Base-by-base conservation (phyloP, 768 basidiomycete species). In the Mycena metata region DNA sequence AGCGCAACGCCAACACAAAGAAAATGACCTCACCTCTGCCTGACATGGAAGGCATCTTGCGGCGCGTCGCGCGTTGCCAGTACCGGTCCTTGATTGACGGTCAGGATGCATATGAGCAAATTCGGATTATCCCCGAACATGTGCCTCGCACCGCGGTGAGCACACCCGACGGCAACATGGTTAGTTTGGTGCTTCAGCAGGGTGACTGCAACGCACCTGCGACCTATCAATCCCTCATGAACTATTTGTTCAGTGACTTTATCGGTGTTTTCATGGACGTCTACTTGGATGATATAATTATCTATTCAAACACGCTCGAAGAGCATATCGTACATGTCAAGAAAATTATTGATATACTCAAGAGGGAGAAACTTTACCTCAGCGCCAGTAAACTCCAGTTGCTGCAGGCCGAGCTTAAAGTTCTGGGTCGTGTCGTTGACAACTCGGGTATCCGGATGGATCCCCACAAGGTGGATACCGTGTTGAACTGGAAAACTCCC, bases 251-350 rank as follows among this genome's bases (percentile, higher is more conserved):
- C 30, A 30, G 30, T 6, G 30, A 30, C 3, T 30, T 30, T 30
- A 30, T 30, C 30, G 30, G 30, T 3, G 30, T 30, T 30, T 30
- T 30, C 30, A 30, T 30, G 30, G 30, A 30, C 6, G 30, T 30
- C 6, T 30, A 30, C 6, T 30, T 30, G 30, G 49, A 54, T 17
- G 51, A 54, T 36, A 54, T 54, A 35, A 54, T 54, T 5, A 36
- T 54, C 17, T 77, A 73, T 71, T 75, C 81, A 5, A 66, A 79
- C 26, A 74, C 75, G 0, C 64, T 80, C 2, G 74, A 77, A 16
- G 83, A 82, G 0, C 82, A 84, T 55, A 62, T 77, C 0, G 16
- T 71, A 2, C 76, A 82, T 72, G 67, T 84, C 0, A 66, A 71
- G 10, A 52, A 72, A 1, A 72, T 83, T 0, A 64, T 85, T 21